Conservation (phyloP, 2,329 filamentous ascomycete genomes). For the Alternaria gansuensis region DNA sequence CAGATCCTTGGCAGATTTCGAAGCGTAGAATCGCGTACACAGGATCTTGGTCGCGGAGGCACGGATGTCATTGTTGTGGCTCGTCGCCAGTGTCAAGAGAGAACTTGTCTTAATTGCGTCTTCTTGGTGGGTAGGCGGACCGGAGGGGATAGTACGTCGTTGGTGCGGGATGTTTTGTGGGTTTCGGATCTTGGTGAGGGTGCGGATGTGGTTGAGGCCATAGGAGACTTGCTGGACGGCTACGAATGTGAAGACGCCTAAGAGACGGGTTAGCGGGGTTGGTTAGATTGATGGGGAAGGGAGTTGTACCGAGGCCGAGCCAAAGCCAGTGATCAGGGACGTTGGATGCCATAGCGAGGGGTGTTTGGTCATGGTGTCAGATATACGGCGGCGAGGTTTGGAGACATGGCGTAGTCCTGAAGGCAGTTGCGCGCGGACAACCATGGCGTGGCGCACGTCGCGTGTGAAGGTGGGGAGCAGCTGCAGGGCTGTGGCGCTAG, state of each 20-base stretch:
- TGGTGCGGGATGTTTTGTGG: conserved; percentile 63
- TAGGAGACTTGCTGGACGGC: conserved; percentile 66
- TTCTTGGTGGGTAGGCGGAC: conserved; percentile 73
- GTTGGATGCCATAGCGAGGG: conserved; percentile 44
- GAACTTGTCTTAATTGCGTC: conserved; percentile 54
- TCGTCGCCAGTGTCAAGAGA: conserved; percentile 53
- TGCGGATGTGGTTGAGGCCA: conserved; percentile 67
- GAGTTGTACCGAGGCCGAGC: conserved; percentile 54
- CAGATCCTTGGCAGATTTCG: conserved; percentile 26
- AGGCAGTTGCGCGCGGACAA: conserved; percentile 18
- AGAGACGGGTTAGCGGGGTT: conserved; percentile 46
- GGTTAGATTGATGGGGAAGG: conserved; percentile 54
- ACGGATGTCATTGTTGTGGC: conserved; percentile 56
- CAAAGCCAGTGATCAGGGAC: conserved; percentile 59
- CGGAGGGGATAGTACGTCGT: conserved; percentile 50
- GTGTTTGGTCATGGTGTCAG: conserved; percentile 24
- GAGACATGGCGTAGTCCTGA: conserved; percentile 12
- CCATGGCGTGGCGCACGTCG: conserved; percentile 35
- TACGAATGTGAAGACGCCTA: conserved; percentile 65
- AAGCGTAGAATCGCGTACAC: conserved; percentile 47
- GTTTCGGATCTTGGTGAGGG: conserved; percentile 72
- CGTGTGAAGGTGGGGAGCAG: conserved; percentile 16
- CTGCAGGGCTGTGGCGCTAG: conserved; percentile 16
- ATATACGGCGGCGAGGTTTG: conserved; percentile 4
- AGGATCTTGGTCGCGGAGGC: conserved; percentile 51